Percentiles rank a stretch among this genome's conserved stretches.
Evolutionary conservation across 345 rosid species (phyloP).

Genomic region (Acer negundo): DNA sequence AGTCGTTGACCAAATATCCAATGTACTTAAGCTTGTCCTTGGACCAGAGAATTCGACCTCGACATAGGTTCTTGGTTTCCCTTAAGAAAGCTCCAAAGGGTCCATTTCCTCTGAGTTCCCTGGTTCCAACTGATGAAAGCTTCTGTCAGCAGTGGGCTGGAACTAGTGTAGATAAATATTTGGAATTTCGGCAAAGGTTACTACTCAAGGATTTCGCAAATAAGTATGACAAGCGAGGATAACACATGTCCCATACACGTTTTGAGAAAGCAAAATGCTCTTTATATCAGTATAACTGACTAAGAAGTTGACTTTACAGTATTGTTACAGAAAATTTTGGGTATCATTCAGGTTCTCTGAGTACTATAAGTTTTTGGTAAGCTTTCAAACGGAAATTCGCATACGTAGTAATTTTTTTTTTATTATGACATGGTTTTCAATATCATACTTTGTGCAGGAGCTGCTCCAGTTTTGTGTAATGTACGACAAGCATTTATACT

Average conservation of each 20-base stretch:
- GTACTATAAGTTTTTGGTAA: neutral
- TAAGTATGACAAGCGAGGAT: conserved; percentile 62
- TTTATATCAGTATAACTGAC: conserved; percentile 11
- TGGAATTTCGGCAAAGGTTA: conserved; percentile 76
- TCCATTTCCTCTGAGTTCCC: conserved; percentile 88
- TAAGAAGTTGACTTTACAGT: neutral
- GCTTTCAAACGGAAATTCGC: conserved; percentile 7
- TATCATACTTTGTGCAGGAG: conserved; percentile 21
- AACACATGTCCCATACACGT: neutral
- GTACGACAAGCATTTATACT: neutral
- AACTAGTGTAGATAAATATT: conserved; percentile 77
- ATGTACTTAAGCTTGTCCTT: conserved; percentile 86
- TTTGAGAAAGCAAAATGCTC: neutral
- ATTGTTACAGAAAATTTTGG: neutral
- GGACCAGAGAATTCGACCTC: conserved; percentile 94
- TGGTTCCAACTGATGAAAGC: conserved; percentile 82
- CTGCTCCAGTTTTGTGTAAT: conserved; percentile 2
- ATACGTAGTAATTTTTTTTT: too few species aligned
- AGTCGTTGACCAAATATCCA: conserved; percentile 81
- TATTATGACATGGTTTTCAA: neutral
- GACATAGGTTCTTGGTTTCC: conserved; percentile 83
- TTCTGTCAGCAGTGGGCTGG: conserved; percentile 92
- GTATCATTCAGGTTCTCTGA: conserved; percentile 8
- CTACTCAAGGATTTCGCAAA: conserved; percentile 69
- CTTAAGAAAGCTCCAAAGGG: conserved; percentile 92